Evolutionary conservation across 225 moss, liverwort and hornwort genomes (phyloP), one percentile per base, ranked within the genome.

Genomic region (Rhytidiadelphus loreus): DNA sequence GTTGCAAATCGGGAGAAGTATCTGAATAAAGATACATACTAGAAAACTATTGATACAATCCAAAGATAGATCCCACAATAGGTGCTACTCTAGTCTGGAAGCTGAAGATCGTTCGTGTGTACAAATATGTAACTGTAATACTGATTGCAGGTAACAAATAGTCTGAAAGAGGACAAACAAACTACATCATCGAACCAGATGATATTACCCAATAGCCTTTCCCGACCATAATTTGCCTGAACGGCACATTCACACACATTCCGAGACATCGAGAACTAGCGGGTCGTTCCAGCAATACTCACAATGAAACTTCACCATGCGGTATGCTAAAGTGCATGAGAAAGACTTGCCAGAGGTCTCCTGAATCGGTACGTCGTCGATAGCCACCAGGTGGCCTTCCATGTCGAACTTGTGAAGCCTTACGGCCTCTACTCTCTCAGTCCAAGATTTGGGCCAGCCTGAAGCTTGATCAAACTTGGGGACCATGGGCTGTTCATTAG

Each of bases 371-470:
- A 83, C 84, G 81, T 88, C 86, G 62, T 93, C 95, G 61, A 92
- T 90, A 83, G 80, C 87, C 61, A 95, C 87, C 83, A 97, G 87
- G 83, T 59, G 91, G 52, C 99, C 99, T 87, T 96, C 90, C 87
- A 99, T 90, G 88, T 95, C 92, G 87, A 99, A 99, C 82, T 93
- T 94, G 86, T 94, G 86, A 65, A 91, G 89, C 90, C 99, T 94
- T 26, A 97, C 91, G 73, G 97, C 94, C 91, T 97, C 97, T 46
- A 99, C 99, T 92, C 99, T 95, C 83, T 94, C 90, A 41, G 95
- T 97, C 99, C 99, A 99, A 44, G 90, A 88, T 55, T 87, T 92
- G 69, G 89, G 82, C 89, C 91, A 90, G 28, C 90, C 92, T 62
- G 87, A 87, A 48, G 68, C 71, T 86, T 86, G 90, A 76, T 91